These are phyloP conservation scores for Erodium moschatum DNA, from an alignment of 441 rosid genomes.

Conservation along the genomic window DNA sequence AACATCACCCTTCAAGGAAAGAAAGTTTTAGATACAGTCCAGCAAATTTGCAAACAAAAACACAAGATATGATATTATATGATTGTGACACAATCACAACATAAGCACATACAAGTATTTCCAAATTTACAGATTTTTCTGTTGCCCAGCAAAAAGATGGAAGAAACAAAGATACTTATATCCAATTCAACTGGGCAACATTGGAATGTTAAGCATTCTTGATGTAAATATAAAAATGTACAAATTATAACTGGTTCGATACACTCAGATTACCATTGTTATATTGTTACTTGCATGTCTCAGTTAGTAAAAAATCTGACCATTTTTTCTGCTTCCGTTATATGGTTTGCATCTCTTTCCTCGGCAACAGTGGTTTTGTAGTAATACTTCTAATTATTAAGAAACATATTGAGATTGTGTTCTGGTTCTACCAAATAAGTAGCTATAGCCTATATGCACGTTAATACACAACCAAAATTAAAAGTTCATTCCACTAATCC, in stretches of 20 bases:
- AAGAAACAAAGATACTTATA: background rate
- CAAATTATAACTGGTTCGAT: background rate
- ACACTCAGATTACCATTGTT: background rate
- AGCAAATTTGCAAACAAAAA: background rate
- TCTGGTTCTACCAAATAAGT: too few relatives aligned
- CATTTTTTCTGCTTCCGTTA: too few relatives aligned
- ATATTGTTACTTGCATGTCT: background rate
- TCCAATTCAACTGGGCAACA: background rate
- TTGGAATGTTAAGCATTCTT: background rate
- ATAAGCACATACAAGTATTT: background rate
- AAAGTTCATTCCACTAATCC: too few relatives aligned
- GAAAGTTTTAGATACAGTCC: constrained; percentile 2
- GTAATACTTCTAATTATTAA: too few relatives aligned
- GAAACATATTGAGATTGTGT: too few relatives aligned
- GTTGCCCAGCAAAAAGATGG: background rate
- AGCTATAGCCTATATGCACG: too few relatives aligned
- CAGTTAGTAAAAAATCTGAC: background rate
- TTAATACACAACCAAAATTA: too few relatives aligned
- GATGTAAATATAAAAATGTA: too few relatives aligned
- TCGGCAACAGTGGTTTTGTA: too few relatives aligned
- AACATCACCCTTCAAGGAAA: constrained; percentile 46
- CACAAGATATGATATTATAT: background rate
- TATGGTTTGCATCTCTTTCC: too few relatives aligned
- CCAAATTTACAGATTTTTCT: background rate
- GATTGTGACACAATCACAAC: background rate